These are phyloP conservation scores for Trichoderma breve DNA, from an alignment of 2,329 filamentous ascomycete species.

Conservation along the genomic window DNA sequence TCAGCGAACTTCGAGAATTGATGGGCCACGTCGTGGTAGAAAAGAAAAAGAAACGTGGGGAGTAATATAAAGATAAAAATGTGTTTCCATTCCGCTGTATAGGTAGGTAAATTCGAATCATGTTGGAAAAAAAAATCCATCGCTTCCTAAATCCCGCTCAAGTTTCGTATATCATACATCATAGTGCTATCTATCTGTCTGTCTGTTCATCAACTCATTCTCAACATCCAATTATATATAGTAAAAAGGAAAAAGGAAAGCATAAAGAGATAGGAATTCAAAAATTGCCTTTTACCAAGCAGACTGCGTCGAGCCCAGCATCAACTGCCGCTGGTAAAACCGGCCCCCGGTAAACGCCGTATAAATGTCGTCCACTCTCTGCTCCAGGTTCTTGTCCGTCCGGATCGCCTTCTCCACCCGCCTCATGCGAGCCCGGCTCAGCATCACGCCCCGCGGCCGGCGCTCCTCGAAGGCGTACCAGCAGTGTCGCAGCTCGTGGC, in stretches of 20 bases:
- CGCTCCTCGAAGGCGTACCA: constrained; percentile 19
- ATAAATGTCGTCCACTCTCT: constrained; percentile 14
- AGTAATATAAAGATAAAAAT: background rate
- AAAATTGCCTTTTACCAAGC: background rate
- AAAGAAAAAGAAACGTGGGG: background rate
- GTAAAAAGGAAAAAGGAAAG: background rate
- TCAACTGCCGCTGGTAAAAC: constrained; percentile 17
- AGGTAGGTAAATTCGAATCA: background rate
- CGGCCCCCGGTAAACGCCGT: constrained; percentile 12
- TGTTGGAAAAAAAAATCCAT: background rate
- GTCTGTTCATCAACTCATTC: background rate
- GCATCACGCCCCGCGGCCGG: constrained; percentile 3
- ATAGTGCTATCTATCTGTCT: background rate
- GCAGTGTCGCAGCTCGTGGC: constrained; percentile 17
- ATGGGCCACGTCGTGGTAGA: no score
- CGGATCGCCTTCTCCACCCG: constrained; percentile 9
- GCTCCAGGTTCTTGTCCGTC: constrained; percentile 10
- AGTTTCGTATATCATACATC: constrained; percentile 3
- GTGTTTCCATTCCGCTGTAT: background rate
- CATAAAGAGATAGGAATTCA: background rate
- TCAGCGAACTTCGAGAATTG: background rate
- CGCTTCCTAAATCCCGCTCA: background rate
- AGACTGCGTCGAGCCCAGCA: constrained; percentile 13
- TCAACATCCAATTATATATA: background rate
- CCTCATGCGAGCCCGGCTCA: constrained; percentile 5